These are phyloP conservation scores for Botryotinia calthae DNA, from an alignment of 2,329 filamentous ascomycete species.

Conservation along the genomic window DNA sequence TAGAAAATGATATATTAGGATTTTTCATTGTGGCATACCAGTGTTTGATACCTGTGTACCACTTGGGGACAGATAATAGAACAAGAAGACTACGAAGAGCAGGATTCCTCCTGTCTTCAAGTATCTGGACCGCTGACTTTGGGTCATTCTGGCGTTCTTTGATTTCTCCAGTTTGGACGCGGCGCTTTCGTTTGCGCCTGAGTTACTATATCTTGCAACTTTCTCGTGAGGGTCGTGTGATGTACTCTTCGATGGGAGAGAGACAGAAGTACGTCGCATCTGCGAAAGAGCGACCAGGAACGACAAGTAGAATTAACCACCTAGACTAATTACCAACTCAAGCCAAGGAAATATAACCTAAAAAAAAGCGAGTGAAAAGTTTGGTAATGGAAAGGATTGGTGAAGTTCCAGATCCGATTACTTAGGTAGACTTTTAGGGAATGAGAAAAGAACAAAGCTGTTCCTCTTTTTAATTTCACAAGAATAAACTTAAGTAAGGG, in stretches of 20 bases:
- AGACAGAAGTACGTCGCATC: slow-evolving; percentile 66
- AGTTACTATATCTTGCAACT: slow-evolving; percentile 55
- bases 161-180: slow-evolving; percentile 52
- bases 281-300: slow-evolving; percentile 31
- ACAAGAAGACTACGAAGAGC: slow-evolving; percentile 57
- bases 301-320: slow-evolving; percentile 20
- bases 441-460: background rate
- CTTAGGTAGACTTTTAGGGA: background rate
- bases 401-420: slow-evolving; percentile 8
- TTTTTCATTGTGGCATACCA: slow-evolving; percentile 25
- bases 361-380: slow-evolving; percentile 21
- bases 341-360: slow-evolving; percentile 15
- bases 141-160: slow-evolving; percentile 59
- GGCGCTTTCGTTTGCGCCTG: slow-evolving; percentile 42
- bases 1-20: slow-evolving; percentile 3
- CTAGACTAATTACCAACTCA: slow-evolving; percentile 9
- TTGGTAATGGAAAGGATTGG: slow-evolving; percentile 10
- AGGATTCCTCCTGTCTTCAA: slow-evolving; percentile 63
- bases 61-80: slow-evolving; percentile 62
- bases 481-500: slow-evolving; percentile 1
- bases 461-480: background rate
- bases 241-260: slow-evolving; percentile 59
- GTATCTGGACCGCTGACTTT: slow-evolving; percentile 64
- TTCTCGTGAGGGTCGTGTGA: slow-evolving; percentile 64
- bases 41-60: slow-evolving; percentile 42